phyloP scores from a whole-genome alignment of 345 rosid species.

The Arabis hirsuta region DNA sequence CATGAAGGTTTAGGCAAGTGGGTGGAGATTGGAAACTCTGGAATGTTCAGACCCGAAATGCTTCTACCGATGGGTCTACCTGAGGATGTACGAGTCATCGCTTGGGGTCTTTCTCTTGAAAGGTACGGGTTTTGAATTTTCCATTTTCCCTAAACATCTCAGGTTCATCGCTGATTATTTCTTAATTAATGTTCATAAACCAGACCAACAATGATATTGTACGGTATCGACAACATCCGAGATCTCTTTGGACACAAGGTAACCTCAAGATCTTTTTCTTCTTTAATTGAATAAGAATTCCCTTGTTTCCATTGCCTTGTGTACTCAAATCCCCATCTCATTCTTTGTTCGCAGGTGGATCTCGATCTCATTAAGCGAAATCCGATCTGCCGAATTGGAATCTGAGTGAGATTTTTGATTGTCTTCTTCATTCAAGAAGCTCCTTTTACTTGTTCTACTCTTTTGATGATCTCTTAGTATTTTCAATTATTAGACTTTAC shows the following conservation, averaged over 20 bases:
- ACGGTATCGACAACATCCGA: slow-evolving; percentile 75
- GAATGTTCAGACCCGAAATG: slow-evolving; percentile 99
- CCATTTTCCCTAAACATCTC: too few relatives aligned
- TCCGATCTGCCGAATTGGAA: slow-evolving; percentile 76
- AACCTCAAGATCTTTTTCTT: slow-evolving; percentile 13
- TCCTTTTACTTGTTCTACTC: neutral
- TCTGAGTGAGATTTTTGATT: slow-evolving; percentile 34
- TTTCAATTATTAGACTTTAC: neutral
- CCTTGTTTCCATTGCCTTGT: too few relatives aligned
- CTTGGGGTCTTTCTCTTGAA: slow-evolving; percentile 99
- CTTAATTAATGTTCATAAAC: slow-evolving; percentile 17
- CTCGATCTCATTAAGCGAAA: slow-evolving; percentile 77
- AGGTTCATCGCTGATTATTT: slow-evolving; percentile 10
- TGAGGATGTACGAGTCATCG: slow-evolving; percentile 87
- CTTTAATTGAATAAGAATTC: neutral
- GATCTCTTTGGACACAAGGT: slow-evolving; percentile 99
- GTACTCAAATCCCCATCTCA: neutral
- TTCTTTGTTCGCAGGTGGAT: slow-evolving; percentile 66
- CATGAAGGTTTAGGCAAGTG: slow-evolving; percentile 86
- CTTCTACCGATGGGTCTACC: slow-evolving; percentile 95
- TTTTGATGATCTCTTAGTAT: neutral
- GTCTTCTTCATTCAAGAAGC: neutral
- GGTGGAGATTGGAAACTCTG: slow-evolving; percentile 97
- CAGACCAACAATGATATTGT: slow-evolving; percentile 96
- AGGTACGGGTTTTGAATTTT: slow-evolving; percentile 54